phyloP scores from a whole-genome alignment of 2,329 filamentous ascomycete genomes.

The Dissoconium aciculare region DNA sequence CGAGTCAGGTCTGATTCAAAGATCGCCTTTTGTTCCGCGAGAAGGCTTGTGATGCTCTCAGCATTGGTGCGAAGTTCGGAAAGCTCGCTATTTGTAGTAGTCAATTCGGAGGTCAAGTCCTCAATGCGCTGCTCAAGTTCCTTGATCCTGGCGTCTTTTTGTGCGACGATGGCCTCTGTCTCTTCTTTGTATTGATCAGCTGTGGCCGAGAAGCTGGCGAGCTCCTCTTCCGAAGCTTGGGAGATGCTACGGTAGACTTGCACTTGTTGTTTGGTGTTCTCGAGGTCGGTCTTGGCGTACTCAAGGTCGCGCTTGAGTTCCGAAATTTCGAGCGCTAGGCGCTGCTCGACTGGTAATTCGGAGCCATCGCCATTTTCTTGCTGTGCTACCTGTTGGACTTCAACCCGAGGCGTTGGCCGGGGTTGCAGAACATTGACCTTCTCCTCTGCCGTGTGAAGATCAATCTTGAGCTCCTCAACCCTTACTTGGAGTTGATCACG shows the following conservation, averaged over 20 bases:
- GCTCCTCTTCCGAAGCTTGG: constrained; percentile 71
- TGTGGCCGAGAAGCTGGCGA: constrained; percentile 62
- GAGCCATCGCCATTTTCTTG: constrained; percentile 36
- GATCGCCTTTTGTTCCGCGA: constrained; percentile 68
- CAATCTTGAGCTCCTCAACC: constrained; percentile 76
- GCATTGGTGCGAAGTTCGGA: constrained; percentile 67
- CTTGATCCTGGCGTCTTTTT: constrained; percentile 65
- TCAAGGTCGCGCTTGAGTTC: constrained; percentile 82
- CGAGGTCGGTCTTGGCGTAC: constrained; percentile 62
- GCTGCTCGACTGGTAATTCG: constrained; percentile 55
- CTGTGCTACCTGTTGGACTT: constrained; percentile 23
- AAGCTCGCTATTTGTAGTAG: constrained; percentile 67
- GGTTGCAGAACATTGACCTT: constrained; percentile 67
- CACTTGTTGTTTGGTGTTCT: constrained; percentile 63
- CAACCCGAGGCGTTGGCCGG: constrained; percentile 52
- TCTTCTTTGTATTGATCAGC: constrained; percentile 82
- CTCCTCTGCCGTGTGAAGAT: constrained; percentile 80
- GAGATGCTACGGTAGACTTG: constrained; percentile 84
- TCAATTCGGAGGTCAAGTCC: constrained; percentile 69
- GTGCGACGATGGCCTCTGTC: constrained; percentile 56
- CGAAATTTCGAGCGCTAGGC: constrained; percentile 67
- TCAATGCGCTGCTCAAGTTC: constrained; percentile 73
- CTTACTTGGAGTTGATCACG: constrained; percentile 78
- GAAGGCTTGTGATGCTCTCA: constrained; percentile 52
- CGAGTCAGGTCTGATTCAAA: constrained; percentile 66